Conservation (phyloP, 306 rosid species). For the Lathyrus sativus region DNA sequence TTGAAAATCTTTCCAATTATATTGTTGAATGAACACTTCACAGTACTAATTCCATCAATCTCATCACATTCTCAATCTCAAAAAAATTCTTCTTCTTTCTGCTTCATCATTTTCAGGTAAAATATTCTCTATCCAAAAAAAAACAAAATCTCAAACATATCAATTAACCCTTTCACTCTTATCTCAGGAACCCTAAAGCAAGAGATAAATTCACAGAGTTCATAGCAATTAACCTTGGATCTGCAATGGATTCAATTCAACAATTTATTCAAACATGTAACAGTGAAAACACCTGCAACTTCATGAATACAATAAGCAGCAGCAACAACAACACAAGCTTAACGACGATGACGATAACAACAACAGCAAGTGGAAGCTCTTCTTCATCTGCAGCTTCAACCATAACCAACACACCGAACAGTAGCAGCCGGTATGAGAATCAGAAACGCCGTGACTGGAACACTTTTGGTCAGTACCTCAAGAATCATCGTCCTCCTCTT, state of each 20-base stretch:
- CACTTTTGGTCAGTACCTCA: slow-evolving; percentile 92
- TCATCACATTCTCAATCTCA: slow-evolving; percentile 53
- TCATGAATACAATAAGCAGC: slow-evolving; percentile 9
- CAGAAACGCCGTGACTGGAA: slow-evolving; percentile 99
- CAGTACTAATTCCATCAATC: slow-evolving; percentile 60
- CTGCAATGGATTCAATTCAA: slow-evolving; percentile 79
- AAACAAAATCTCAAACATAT: slow-evolving; percentile 32
- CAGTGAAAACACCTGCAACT: slow-evolving; percentile 49
- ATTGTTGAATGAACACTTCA: slow-evolving; percentile 27
- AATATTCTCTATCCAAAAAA: neutral
- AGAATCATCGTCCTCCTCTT: slow-evolving; percentile 92
- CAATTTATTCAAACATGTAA: slow-evolving; percentile 62
- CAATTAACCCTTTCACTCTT: slow-evolving; percentile 43
- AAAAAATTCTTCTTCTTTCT: slow-evolving; percentile 33
- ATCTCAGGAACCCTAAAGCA: slow-evolving; percentile 49
- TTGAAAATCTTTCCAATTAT: slow-evolving; percentile 41
- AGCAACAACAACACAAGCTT: slow-evolving; percentile 26
- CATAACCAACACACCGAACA: slow-evolving; percentile 35
- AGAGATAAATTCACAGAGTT: neutral
- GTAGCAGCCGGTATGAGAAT: slow-evolving; percentile 91
- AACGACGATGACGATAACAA: neutral
- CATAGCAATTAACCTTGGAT: slow-evolving; percentile 36
- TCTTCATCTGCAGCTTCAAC: slow-evolving; percentile 47
- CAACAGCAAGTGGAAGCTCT: slow-evolving; percentile 37
- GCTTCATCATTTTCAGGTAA: slow-evolving; percentile 61